Base-by-base conservation (phyloP, 192 early-diverging fungal species). In the Geranomyces michiganensis region DNA sequence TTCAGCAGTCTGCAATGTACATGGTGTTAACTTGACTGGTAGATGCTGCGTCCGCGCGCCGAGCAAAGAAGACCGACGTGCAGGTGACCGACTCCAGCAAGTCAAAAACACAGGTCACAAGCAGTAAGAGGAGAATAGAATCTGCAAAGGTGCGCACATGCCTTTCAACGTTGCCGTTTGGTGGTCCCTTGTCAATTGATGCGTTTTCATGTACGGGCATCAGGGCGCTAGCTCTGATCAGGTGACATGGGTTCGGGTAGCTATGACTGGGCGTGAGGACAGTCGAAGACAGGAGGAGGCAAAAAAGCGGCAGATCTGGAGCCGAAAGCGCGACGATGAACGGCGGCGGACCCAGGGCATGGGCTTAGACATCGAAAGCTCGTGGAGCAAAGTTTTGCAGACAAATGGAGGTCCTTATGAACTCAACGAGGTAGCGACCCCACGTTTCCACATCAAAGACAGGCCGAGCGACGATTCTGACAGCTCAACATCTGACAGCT, bases 241-340 rank as follows among this genome's bases (percentile, higher is more conserved):
- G 30, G 82, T 83, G 13, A 81, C 84, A 7, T 77, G 75, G 64
- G 70, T 86, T 51, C 75, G 79, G 14, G 82, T 84, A 0, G 71
- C 80, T 30, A 68, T 85, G 30, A 75, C 79, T 5, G 74, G 62
- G 9, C 80, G 86, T 9, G 86, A 87, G 59, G 65, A 55, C 22
- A 56, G 43, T 22, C 71, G 84, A 17, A 78, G 84, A n/a, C 62
- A 63, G 21, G 86, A 87, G 29, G 84, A 87, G 27, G 63, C 71
- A 33, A 49, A 62, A 26, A 82, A 82, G 33, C 64, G 41, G 9
- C 78, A 85, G 15, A n/a, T 67, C 15, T 85, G 83, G 84, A 48
- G 24, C 2, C 24, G 61, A 27, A 88, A 82, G 44, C 41, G 72
- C 6, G 45, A 48, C 15, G 79, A 86, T 22, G 83, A 85, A 45